Evolutionary conservation across 495 filamentous ascomycete species (phyloP).

Genomic region (Pseudevernia furfuracea): DNA sequence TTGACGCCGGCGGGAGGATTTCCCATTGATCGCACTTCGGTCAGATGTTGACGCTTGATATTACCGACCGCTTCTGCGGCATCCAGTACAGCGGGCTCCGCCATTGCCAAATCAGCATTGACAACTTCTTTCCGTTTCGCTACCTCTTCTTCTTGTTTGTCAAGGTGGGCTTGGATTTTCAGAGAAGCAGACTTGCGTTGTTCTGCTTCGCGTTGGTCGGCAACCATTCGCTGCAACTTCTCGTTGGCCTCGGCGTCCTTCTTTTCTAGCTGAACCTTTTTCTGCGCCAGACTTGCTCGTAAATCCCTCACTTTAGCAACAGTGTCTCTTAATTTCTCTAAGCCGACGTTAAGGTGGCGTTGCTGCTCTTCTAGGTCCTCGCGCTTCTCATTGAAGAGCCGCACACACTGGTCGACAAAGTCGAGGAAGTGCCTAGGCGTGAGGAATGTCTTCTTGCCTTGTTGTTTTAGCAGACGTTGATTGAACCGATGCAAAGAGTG

Average conservation of each 20-base stretch:
- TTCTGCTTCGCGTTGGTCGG: conserved; percentile 92
- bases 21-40: conserved; percentile 93
- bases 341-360: conserved; percentile 90
- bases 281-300: conserved; percentile 79
- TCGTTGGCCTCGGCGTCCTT: conserved; percentile 96
- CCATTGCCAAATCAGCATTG: conserved; percentile 75
- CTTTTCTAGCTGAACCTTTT: conserved; percentile 83
- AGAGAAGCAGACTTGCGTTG: conserved; percentile 78
- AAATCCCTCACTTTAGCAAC: conserved; percentile 96
- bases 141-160: conserved; percentile 85
- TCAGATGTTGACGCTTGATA: conserved; percentile 94
- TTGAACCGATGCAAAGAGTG: conserved; percentile 91
- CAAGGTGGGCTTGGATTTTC: conserved; percentile 78
- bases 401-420: conserved; percentile 96
- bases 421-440: conserved; percentile 96
- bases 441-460: conserved; percentile 81
- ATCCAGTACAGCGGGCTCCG: conserved; percentile 87
- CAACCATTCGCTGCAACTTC: conserved; percentile 93
- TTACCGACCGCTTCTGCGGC: conserved; percentile 93
- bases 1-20: conserved; percentile 84
- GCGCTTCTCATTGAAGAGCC: conserved; percentile 94
- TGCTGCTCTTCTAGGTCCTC: conserved; percentile 98
- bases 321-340: conserved; percentile 96
- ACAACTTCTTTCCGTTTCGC: conserved; percentile 77
- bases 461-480: conserved; percentile 77